Conservation (phyloP, 768 basidiomycete genomes). For the Tubosaeta sp. region DNA sequence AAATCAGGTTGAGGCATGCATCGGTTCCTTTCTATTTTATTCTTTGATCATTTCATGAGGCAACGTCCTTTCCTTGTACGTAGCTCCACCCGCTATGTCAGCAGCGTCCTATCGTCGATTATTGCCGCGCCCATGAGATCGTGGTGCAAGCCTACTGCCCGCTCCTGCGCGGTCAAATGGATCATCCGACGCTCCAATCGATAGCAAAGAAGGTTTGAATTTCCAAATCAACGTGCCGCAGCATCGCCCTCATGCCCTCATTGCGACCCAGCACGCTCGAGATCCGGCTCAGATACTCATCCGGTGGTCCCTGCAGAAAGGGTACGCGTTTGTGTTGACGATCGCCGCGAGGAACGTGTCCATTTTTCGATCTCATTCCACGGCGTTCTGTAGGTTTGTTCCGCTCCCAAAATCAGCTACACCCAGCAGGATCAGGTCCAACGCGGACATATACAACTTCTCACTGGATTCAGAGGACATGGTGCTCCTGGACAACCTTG, state of each 20-base stretch:
- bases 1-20: slow-evolving; percentile 74
- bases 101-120: slow-evolving; percentile 72
- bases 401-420: slow-evolving; percentile 82
- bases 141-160: slow-evolving; percentile 75
- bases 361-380: not conserved
- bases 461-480: slow-evolving; percentile 65
- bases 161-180: slow-evolving; percentile 55
- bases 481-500: slow-evolving; percentile 58
- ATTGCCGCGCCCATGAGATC: slow-evolving; percentile 59
- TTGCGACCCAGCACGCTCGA: slow-evolving; percentile 43
- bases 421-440: slow-evolving; percentile 65
- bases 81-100: slow-evolving; percentile 83
- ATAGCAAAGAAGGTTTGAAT: slow-evolving; percentile 55
- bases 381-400: slow-evolving; percentile 48
- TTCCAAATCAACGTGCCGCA: slow-evolving; percentile 1
- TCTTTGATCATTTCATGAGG: not conserved
- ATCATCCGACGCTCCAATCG: slow-evolving; percentile 48
- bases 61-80: slow-evolving; percentile 5
- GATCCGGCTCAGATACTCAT: slow-evolving; percentile 78
- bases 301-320: slow-evolving; percentile 86
- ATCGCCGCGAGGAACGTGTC: not conserved
- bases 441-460: slow-evolving; percentile 74
- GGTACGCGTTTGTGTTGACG: slow-evolving; percentile 40
- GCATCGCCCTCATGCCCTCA: slow-evolving; percentile 2
- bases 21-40: not conserved